Percentiles rank a stretch among this genome's conserved stretches.
Conservation (phyloP, 1,284 basidiomycete species). For the Ceratobasidium sp. region DNA sequence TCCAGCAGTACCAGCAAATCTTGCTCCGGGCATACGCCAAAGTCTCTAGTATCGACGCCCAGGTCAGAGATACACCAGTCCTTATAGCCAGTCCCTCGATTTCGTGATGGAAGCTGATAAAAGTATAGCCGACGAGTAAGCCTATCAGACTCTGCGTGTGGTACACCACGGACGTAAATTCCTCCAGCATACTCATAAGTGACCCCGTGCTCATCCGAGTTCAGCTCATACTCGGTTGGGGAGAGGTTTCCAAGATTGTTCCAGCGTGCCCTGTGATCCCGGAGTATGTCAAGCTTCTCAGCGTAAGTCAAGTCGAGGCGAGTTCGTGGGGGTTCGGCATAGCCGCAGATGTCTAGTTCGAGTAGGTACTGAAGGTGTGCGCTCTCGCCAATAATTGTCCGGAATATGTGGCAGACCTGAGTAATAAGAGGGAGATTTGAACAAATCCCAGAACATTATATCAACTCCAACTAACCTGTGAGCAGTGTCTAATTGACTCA, state of each 20-base stretch:
- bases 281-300: conserved; percentile 6
- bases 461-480: not conserved
- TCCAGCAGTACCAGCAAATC: conserved; percentile 33
- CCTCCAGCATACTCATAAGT: conserved; percentile 43
- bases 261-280: conserved; percentile 4
- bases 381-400: conserved; percentile 7
- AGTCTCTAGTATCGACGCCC: conserved; percentile 23
- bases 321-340: conserved; percentile 18
- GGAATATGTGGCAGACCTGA: conserved; percentile 27
- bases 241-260: not conserved
- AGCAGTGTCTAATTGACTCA: not conserved
- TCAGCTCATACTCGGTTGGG: not conserved
- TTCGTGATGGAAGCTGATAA: conserved; percentile 30
- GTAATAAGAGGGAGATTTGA: not conserved
- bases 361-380: conserved; percentile 36
- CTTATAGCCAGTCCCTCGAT: conserved; percentile 22
- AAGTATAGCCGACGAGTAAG: conserved; percentile 21
- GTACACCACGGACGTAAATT: conserved; percentile 26
- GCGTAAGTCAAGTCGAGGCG: conserved; percentile 3
- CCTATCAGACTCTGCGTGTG: not conserved
- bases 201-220: not conserved
- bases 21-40: conserved; percentile 26
- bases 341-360: conserved; percentile 14
- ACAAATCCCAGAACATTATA: too few relatives aligned
- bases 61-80: conserved; percentile 25